Percentiles rank a stretch among this genome's conserved stretches.
Evolutionary conservation across 2,329 filamentous ascomycete genomes (phyloP).

Genomic region (Tolypocladium pustulatum): DNA sequence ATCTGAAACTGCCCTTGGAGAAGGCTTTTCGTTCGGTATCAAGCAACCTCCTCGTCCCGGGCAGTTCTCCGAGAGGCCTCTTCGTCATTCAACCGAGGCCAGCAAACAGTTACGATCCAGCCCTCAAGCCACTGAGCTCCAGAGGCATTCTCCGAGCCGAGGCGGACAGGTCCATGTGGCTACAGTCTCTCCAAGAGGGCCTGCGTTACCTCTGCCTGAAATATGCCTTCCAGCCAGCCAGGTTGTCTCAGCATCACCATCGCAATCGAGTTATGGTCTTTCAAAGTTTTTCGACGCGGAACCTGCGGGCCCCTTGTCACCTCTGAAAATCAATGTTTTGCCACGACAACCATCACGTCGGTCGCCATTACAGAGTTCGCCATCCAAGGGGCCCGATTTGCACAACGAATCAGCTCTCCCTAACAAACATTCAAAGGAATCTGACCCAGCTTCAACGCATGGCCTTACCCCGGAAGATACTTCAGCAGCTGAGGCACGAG

Average conservation of each 20-base stretch:
- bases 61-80: slow-evolving; percentile 5
- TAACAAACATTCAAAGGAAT: background rate
- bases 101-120: background rate
- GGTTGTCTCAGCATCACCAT: background rate
- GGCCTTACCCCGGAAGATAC: background rate
- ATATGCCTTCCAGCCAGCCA: background rate
- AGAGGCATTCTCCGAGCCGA: background rate
- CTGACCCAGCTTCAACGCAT: background rate
- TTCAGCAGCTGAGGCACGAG: background rate
- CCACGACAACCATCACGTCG: background rate
- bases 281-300: background rate
- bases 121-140: background rate
- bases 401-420: background rate
- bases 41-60: slow-evolving; percentile 8
- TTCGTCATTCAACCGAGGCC: background rate
- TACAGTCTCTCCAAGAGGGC: background rate
- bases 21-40: slow-evolving; percentile 8
- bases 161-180: background rate
- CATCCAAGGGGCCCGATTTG: background rate
- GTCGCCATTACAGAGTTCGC: background rate
- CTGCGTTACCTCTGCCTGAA: slow-evolving; percentile 1
- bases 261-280: background rate
- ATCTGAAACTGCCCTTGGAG: slow-evolving; percentile 4
- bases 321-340: background rate
- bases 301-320: background rate